These are phyloP conservation scores for Chaetomiaceae sp. DNA, from an alignment of 2,329 filamentous ascomycete species.

Conservation along the genomic window DNA sequence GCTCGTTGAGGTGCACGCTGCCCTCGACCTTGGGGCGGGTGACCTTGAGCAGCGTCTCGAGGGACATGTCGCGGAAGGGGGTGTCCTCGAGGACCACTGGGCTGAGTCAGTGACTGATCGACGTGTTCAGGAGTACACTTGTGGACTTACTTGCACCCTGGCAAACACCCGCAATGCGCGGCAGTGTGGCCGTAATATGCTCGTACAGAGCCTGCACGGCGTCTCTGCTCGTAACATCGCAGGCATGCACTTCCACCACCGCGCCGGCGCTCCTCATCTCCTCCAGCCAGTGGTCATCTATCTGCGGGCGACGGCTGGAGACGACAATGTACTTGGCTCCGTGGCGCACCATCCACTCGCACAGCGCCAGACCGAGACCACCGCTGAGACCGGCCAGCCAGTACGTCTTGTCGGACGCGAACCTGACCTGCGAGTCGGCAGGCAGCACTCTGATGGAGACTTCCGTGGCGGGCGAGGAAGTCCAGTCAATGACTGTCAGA, in stretches of 20 bases:
- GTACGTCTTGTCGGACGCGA: constrained; percentile 27
- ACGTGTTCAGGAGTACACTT: background rate
- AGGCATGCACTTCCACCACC: constrained; percentile 2
- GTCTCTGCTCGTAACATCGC: background rate
- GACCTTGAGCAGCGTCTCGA: constrained; percentile 20
- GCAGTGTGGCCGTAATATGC: too few species aligned
- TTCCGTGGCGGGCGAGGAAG: background rate
- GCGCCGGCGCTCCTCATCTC: constrained; percentile 13
- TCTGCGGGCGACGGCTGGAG: constrained; percentile 29
- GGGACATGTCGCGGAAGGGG: constrained; percentile 21
- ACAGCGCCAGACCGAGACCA: constrained; percentile 27
- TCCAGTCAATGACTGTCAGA: background rate
- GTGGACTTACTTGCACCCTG: too few species aligned
- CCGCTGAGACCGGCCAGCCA: constrained; percentile 27
- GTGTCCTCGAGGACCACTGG: constrained; percentile 34
- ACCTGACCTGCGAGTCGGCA: constrained; percentile 1
- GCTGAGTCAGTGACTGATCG: constrained; percentile 30
- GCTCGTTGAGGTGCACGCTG: constrained; percentile 25
- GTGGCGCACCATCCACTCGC: constrained; percentile 27
- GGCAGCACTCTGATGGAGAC: background rate
- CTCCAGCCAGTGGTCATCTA: constrained; percentile 22
- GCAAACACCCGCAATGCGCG: too few species aligned
- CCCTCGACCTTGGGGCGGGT: constrained; percentile 31
- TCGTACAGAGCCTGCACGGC: background rate
- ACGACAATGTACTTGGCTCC: constrained; percentile 29